A percentile compares a stretch with the other conserved stretches of the same genome.
Conservation (phyloP, 345 rosid genomes). For the Durio zibethinus region DNA sequence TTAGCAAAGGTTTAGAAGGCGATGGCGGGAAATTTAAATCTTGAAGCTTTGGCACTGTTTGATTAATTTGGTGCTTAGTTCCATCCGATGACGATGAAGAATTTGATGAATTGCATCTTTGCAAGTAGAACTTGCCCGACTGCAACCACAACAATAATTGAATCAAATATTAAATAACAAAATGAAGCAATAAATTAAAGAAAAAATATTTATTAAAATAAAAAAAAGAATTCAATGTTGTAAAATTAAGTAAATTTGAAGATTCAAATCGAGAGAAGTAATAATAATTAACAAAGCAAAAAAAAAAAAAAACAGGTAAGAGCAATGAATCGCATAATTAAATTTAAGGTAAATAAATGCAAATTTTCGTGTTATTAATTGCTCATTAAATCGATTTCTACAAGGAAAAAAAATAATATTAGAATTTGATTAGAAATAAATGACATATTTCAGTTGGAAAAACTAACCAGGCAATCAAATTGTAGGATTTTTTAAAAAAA, state of each 20-base stretch:
- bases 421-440: not conserved
- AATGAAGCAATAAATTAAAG: not conserved
- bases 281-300: not conserved
- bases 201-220: not conserved
- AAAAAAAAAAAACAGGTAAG: no score
- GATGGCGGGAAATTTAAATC: conserved; percentile 71
- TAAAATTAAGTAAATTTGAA: not conserved
- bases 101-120: conserved; percentile 51
- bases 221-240: not conserved
- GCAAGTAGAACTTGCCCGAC: conserved; percentile 86
- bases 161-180: not conserved
- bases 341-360: not conserved
- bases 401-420: not conserved
- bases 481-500: not conserved
- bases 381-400: not conserved
- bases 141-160: conserved; percentile 29
- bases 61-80: conserved; percentile 35
- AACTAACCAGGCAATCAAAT: not conserved
- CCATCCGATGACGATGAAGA: conserved; percentile 38
- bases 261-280: not conserved
- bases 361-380: not conserved
- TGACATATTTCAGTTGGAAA: not conserved
- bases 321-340: not conserved
- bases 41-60: conserved; percentile 51
- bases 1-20: conserved; percentile 31